These are phyloP conservation scores for Fusarium lateritium DNA, from an alignment of 2,329 filamentous ascomycete genomes.

Conservation along the genomic window DNA sequence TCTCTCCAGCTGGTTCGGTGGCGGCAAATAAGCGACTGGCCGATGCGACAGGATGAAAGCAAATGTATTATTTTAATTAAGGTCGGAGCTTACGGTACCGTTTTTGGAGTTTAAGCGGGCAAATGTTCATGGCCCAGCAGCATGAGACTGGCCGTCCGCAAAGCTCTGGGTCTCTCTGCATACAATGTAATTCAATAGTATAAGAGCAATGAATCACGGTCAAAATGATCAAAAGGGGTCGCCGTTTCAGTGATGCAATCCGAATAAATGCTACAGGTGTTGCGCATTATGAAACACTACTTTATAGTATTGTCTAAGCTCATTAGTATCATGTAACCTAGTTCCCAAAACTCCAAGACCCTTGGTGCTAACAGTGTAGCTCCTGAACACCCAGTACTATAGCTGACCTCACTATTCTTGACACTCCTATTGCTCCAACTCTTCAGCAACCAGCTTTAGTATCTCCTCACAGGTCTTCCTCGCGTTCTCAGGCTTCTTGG, in stretches of 20 bases:
- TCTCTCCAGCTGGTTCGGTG: slow-evolving; percentile 88
- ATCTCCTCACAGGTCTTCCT: slow-evolving; percentile 83
- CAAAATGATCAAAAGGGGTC: neutral
- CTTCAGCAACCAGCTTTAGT: slow-evolving; percentile 80
- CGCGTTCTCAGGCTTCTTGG: slow-evolving; percentile 89
- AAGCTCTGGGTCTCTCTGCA: slow-evolving; percentile 20
- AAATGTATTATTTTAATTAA: slow-evolving; percentile 35
- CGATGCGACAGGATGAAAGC: slow-evolving; percentile 13
- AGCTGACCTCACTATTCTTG: neutral
- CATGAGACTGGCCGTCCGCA: slow-evolving; percentile 26
- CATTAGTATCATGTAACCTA: slow-evolving; percentile 29
- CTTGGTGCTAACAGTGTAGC: slow-evolving; percentile 5
- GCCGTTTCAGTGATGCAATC: neutral
- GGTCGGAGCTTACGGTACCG: slow-evolving; percentile 18
- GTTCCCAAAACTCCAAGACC: slow-evolving; percentile 30
- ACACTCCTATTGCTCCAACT: slow-evolving; percentile 50
- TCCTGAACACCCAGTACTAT: slow-evolving; percentile 1
- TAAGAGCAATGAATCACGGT: slow-evolving; percentile 35
- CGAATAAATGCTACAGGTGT: neutral
- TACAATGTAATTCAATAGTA: slow-evolving; percentile 34
- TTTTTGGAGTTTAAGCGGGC: slow-evolving; percentile 28
- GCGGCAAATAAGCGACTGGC: slow-evolving; percentile 53
- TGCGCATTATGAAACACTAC: neutral
- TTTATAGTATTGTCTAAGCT: slow-evolving; percentile 31
- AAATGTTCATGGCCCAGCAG: slow-evolving; percentile 22